A percentile compares a stretch with the other conserved stretches of the same genome.
These are phyloP conservation scores for Coprinopsis sp. DNA, from an alignment of 768 basidiomycete species.

Conservation along the genomic window DNA sequence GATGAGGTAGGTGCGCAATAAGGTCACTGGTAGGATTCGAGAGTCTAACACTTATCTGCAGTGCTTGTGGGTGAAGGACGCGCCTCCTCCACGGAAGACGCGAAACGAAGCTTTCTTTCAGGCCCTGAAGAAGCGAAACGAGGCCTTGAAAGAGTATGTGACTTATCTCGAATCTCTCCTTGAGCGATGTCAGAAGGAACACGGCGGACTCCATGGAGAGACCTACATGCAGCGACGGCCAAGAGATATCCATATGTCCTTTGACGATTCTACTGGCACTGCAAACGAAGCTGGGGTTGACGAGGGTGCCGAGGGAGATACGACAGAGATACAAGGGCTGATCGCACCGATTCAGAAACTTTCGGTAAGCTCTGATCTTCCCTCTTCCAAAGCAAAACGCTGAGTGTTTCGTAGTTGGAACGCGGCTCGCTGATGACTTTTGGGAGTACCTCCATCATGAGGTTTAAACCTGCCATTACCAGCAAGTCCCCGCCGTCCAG, in stretches of 20 bases:
- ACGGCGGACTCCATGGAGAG: conserved; percentile 24
- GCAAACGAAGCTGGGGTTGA: conserved; percentile 13
- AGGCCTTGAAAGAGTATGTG: conserved; percentile 36
- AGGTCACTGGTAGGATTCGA: neutral
- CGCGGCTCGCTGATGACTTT: conserved; percentile 33
- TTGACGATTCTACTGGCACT: conserved; percentile 9
- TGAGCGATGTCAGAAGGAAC: conserved; percentile 36
- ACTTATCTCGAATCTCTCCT: conserved; percentile 38
- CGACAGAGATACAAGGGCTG: conserved; percentile 28
- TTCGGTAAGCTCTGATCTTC: conserved; percentile 23
- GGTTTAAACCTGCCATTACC: conserved; percentile 27
- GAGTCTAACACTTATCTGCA: conserved; percentile 12
- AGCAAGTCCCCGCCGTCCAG: conserved; percentile 23
- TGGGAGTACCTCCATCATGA: conserved; percentile 42
- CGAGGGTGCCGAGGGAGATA: conserved; percentile 2
- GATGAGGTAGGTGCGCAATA: conserved; percentile 29
- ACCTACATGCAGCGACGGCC: conserved; percentile 30
- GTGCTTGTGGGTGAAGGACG: conserved; percentile 43
- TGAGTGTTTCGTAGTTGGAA: conserved; percentile 22
- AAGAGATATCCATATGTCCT: conserved; percentile 13
- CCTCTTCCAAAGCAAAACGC: neutral
- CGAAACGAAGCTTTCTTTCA: conserved; percentile 44
- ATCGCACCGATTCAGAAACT: conserved; percentile 36
- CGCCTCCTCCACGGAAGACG: conserved; percentile 29
- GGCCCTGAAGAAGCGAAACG: conserved; percentile 36